These are phyloP conservation scores for Haplosporangium sp. DNA, from an alignment of 371 early-diverging fungal species.

Conservation along the genomic window DNA sequence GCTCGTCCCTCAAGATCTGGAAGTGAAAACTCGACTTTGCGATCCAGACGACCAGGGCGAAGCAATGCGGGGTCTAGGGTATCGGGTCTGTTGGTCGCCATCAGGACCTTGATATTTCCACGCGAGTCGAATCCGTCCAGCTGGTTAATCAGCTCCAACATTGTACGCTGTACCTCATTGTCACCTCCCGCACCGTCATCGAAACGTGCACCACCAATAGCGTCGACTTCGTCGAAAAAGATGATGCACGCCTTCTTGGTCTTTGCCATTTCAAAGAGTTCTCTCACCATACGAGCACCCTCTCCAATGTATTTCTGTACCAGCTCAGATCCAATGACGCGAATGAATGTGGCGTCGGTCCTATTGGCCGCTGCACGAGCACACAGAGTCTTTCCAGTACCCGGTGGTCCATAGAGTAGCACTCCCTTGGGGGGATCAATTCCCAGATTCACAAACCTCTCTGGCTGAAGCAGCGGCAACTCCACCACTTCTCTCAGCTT, in stretches of 20 bases:
- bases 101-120: conserved; percentile 99
- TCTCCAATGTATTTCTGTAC: conserved; percentile 86
- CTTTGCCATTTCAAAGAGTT: conserved; percentile 99
- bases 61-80: conserved; percentile 99
- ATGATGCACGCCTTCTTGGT: conserved; percentile 99
- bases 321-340: conserved; percentile 99
- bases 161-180: conserved; percentile 99
- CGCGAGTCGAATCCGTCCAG: conserved; percentile 99
- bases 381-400: conserved; percentile 99
- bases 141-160: conserved; percentile 99
- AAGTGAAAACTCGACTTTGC: conserved; percentile 99
- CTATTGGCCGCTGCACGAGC: conserved; percentile 99
- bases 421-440: conserved; percentile 99
- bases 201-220: conserved; percentile 99
- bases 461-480: conserved; percentile 97
- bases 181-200: conserved; percentile 99
- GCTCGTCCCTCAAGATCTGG: conserved; percentile 98
- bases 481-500: conserved; percentile 99
- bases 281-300: conserved; percentile 98
- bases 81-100: conserved; percentile 99
- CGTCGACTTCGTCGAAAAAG: conserved; percentile 99
- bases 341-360: conserved; percentile 99
- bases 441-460: conserved; percentile 93
- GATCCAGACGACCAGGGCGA: conserved; percentile 99
- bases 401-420: conserved; percentile 99